Evolutionary conservation across 192 early-diverging fungal genomes (phyloP).

Genomic region (Coemansia sp.): DNA sequence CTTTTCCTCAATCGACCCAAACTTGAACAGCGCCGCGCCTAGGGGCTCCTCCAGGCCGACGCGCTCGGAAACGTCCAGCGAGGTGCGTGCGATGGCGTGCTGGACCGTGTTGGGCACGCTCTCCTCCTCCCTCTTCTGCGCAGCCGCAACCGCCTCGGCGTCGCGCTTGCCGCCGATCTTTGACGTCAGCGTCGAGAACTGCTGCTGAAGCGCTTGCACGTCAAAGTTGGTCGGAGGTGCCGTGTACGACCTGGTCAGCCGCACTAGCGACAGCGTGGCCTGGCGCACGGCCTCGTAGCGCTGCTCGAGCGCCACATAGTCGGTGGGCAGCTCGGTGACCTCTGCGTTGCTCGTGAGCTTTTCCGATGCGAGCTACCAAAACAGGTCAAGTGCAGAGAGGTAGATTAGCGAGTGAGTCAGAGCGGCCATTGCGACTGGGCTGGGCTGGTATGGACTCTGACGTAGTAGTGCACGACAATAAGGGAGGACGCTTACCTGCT

Average conservation of each 20-base stretch:
- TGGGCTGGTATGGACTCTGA: no score
- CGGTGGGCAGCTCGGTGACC: slow-evolving; percentile 90
- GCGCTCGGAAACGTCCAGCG: slow-evolving; percentile 65
- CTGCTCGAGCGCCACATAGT: slow-evolving; percentile 91
- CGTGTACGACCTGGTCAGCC: slow-evolving; percentile 74
- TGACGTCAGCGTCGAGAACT: slow-evolving; percentile 61
- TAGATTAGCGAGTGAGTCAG: neutral
- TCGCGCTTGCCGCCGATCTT: slow-evolving; percentile 51
- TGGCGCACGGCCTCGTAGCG: slow-evolving; percentile 36
- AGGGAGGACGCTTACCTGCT: slow-evolving; percentile 32
- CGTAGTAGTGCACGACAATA: neutral
- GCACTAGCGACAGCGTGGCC: slow-evolving; percentile 61
- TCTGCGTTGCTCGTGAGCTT: slow-evolving; percentile 79
- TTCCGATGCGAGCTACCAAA: slow-evolving; percentile 84
- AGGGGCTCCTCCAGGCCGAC: slow-evolving; percentile 84
- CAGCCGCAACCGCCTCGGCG: slow-evolving; percentile 60
- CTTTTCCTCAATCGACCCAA: slow-evolving; percentile 82
- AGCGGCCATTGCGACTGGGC: no score
- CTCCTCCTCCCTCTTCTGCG: slow-evolving; percentile 34
- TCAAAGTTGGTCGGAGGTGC: slow-evolving; percentile 74
- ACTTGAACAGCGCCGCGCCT: slow-evolving; percentile 85
- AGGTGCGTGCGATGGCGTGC: slow-evolving; percentile 78
- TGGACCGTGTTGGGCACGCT: slow-evolving; percentile 62
- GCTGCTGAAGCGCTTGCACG: slow-evolving; percentile 66
- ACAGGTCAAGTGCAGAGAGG: no score